Evolutionary conservation across 225 moss, liverwort and hornwort genomes (phyloP), one percentile per base, ranked within the genome.

Genomic region (Pseudoscleropodium purum): DNA sequence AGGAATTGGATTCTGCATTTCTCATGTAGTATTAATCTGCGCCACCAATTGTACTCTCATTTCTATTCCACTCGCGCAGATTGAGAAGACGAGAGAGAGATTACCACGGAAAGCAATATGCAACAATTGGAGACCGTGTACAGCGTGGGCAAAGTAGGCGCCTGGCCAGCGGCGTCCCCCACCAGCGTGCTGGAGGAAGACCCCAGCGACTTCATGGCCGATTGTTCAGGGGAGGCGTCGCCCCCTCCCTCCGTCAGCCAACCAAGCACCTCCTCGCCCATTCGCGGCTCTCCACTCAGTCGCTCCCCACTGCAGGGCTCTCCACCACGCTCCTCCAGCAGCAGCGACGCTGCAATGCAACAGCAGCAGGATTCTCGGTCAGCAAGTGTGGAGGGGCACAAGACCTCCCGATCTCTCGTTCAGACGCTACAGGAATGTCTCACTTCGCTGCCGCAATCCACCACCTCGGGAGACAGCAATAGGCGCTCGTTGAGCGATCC

Each of bases 381-480:
- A 85, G 18, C 82, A 41, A 82, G 62, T 8, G 43, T 4, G 51
- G 85, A 68, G 76, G 64, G 78, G 72, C 63, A n/a, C 26, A 87
- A n/a, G 18, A 57, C 82, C 78, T 47, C 88, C 16, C 84, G 90
- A 36, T 84, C 92, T 41, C 90, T 94, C n/a, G 91, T 94, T 24
- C 91, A 94, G 90, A 92, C 94, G 49, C 85, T 94, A 7, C 92
- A 94, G 52, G 87, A 92, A 29, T 94, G 94, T 89, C 87, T 94
- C 81, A 92, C 94, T 52, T 91, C 94, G 75, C 87, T 94, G 81
- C 92, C 94, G 47, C 92, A 91, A 72, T 85, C 85, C 54, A 82
- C 74, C 60, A 66, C 18, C 84, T 52, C 67, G 69, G 61, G 49
- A 26, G 86, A 88, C 66, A 33, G 49, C 26, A 61, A 76, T 20